Base-by-base conservation (phyloP, 2,329 filamentous ascomycete species). In the Pseudogymnoascus sp. region DNA sequence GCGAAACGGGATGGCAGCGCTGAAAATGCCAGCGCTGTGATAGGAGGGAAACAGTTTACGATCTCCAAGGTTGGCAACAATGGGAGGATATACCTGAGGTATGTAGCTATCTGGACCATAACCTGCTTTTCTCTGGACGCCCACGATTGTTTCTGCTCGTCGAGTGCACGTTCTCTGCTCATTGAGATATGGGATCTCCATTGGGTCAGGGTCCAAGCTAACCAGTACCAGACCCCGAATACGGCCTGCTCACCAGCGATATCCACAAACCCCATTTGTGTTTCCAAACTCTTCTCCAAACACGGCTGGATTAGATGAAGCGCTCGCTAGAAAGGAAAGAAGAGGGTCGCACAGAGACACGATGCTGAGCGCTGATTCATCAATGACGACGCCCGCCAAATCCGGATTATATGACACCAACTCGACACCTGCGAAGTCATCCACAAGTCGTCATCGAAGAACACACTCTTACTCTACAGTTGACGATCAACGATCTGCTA, bases 51-150 rank as follows among this genome's bases (percentile, higher is more conserved):
- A 42, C 72, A 73, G 70, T 93, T 93, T 73, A 87, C 88, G 1
- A 90, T 93, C 62, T 86, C 88, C 60, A 93, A 92, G 74, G 89
- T 93, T 65, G 89, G 89, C 23, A 90, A 91, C 72, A 91, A 92
- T 75, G 90, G 90, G 40, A 86, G 87, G 72, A 90, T 93, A 75
- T 93, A 91, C 75, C 74, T 93, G 68, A 89, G 88, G 88, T 93
- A 65, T 66, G 63, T 60, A 64, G 60, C 62, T 67, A 62, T 56
- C 63, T 65, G 63, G 66, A 65, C 61, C 61, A 62, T 63, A 65
- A 56, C 60, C 64, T 67, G 64, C 68, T 63, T 44, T 61, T 35
- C 46, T 50, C 63, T 64, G 44, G n/a, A 17, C 33, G 60, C 70
- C 70, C 66, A 73, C 64, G 62, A 42, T 53, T 46, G 23, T 38